phyloP scores from a whole-genome alignment of 176 grass and related monocot genomes.

The Ensete ventricosum region DNA sequence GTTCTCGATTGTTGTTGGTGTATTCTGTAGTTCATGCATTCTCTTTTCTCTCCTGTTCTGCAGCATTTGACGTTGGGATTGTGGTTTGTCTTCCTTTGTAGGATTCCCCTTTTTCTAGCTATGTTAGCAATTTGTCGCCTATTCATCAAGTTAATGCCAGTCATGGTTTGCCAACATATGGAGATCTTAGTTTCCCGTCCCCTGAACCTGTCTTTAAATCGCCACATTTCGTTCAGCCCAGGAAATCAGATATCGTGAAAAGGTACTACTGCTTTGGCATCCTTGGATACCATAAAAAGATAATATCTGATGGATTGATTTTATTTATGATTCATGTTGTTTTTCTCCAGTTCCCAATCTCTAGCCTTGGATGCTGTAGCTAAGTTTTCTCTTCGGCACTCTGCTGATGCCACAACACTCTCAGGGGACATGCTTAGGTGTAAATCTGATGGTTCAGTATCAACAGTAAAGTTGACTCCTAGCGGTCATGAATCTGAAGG shows the following conservation, averaged over 20 bases:
- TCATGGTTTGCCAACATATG: neutral
- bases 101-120: constrained; percentile 25
- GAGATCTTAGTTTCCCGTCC: constrained; percentile 23
- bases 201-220: constrained; percentile 27
- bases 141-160: neutral
- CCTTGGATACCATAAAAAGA: neutral
- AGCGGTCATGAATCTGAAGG: neutral
- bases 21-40: neutral
- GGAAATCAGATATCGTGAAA: constrained; percentile 13
- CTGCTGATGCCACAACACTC: neutral
- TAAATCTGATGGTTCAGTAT: neutral
- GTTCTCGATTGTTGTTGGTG: neutral
- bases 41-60: neutral
- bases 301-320: neutral
- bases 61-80: neutral
- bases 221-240: constrained; percentile 14
- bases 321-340: neutral
- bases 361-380: neutral
- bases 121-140: constrained; percentile 26
- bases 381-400: neutral
- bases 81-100: constrained; percentile 2
- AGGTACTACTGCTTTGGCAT: constrained; percentile 6
- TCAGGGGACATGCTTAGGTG: neutral
- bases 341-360: constrained; percentile 1
- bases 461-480: neutral